Evolutionary conservation across 108 stramenopile genomes (phyloP), one percentile per base, ranked within the genome.

Genomic region (Parietichytrium sp.): DNA sequence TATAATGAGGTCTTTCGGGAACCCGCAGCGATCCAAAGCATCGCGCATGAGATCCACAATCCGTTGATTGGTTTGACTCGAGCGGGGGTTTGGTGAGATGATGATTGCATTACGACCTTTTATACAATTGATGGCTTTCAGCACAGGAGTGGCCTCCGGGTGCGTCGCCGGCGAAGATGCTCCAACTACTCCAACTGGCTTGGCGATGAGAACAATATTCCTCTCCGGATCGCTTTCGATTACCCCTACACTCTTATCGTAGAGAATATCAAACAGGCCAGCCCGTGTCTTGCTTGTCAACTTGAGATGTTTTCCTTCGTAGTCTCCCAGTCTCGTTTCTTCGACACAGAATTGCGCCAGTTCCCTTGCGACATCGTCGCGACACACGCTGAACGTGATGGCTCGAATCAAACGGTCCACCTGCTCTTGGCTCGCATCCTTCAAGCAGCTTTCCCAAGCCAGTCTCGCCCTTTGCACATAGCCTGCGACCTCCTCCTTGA

Each of bases 81-180:
- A 33, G 33, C 61, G 61, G 23, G 61, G 61, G 33, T 72, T 33
- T n/a, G 61, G 61, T 45, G 61, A 72, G 25, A 72, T 72, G 61
- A 72, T 42, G 45, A 72, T 72, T n/a, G 61, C 61, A 25, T 72
- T 72, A 1, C 61, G 61, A 45, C 38, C 61, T 25, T 72, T 72
- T 33, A 72, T 27, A 42, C 38, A 33, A 42, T 72, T 72, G 61
- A 72, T 72, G 42, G 61, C 61, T 42, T 72, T 72, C 38, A 72
- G 61, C 61, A 72, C 61, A 8, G 61, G 61, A 7, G 61, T 72
- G 42, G 61, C 61, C 42, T 72, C 61, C 13, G 61, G 61, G 61
- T 72, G 36, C 23, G 61, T 72, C 23, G 38, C 45, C 38, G 61
- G 61, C 13, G 61, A 72, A 42, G 61, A 45, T 2, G 61, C 61